phyloP scores from a whole-genome alignment of 371 early-diverging fungal species.

The Entomophthora muscae region DNA sequence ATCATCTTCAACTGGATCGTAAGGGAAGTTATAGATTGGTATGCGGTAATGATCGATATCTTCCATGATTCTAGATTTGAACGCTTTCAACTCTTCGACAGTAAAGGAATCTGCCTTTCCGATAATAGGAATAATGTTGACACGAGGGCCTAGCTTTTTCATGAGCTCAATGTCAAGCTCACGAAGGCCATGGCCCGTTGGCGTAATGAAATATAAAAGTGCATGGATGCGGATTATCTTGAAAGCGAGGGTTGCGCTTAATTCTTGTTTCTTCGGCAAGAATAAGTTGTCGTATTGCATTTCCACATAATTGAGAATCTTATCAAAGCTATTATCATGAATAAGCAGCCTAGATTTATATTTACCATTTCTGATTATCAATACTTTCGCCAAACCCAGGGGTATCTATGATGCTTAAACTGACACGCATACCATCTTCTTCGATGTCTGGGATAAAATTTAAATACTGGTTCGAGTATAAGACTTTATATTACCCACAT shows the following conservation, averaged over 20 bases:
- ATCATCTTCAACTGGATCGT: constrained; percentile 59
- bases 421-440: constrained; percentile 82
- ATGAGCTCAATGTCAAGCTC: constrained; percentile 96
- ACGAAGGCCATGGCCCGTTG: constrained; percentile 91
- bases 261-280: constrained; percentile 85
- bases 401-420: constrained; percentile 83
- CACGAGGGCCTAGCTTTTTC: constrained; percentile 76
- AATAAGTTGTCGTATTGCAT: constrained; percentile 87
- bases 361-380: constrained; percentile 55
- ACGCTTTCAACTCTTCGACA: constrained; percentile 47
- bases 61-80: constrained; percentile 83
- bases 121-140: constrained; percentile 88
- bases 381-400: constrained; percentile 95
- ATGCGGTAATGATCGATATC: constrained; percentile 81
- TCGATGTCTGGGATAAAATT: constrained; percentile 50
- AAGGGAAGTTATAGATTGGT: constrained; percentile 75
- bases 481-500: constrained; percentile 5
- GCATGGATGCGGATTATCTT: constrained; percentile 96
- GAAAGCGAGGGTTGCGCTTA: constrained; percentile 91
- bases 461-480: neutral
- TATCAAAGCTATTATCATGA: constrained; percentile 30
- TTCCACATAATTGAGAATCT: constrained; percentile 86
- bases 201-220: constrained; percentile 90
- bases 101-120: constrained; percentile 64
- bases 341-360: neutral